These are phyloP conservation scores for Candida pseudoviswanathii DNA, from an alignment of 1,139 yeast species.

Conservation along the genomic window DNA sequence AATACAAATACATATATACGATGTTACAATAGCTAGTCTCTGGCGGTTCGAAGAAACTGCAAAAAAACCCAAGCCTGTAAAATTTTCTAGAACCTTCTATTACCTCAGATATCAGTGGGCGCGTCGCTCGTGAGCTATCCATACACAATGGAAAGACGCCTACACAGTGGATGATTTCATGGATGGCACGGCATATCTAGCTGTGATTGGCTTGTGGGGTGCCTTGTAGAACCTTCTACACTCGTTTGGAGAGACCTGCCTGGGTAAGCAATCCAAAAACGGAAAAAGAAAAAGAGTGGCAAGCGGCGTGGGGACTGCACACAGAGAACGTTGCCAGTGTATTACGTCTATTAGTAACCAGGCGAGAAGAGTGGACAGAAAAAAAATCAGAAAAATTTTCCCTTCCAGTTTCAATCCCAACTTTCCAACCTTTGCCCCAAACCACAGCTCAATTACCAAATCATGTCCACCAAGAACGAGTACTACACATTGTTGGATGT, in stretches of 20 bases:
- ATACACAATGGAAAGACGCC: too few species aligned
- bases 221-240: too few species aligned
- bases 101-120: not conserved
- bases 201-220: too few species aligned
- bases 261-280: too few species aligned
- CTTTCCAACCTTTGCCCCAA: not conserved
- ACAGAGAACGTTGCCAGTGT: not conserved
- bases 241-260: too few species aligned
- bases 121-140: not conserved
- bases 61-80: not conserved
- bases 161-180: too few species aligned
- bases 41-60: not conserved
- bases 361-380: conserved; percentile 1
- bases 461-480: conserved; percentile 3
- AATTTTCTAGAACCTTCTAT: conserved; percentile 4
- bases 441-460: not conserved
- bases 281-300: not conserved
- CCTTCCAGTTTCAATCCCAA: not conserved
- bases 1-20: not conserved
- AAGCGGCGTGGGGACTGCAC: not conserved
- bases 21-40: not conserved
- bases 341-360: not conserved
- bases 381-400: not conserved
- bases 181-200: too few species aligned
- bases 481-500: conserved; percentile 57